Percentiles rank a stretch among this genome's conserved stretches.
Evolutionary conservation across 2,329 filamentous ascomycete species (phyloP).

Genomic region (Aspergillus sp.): DNA sequence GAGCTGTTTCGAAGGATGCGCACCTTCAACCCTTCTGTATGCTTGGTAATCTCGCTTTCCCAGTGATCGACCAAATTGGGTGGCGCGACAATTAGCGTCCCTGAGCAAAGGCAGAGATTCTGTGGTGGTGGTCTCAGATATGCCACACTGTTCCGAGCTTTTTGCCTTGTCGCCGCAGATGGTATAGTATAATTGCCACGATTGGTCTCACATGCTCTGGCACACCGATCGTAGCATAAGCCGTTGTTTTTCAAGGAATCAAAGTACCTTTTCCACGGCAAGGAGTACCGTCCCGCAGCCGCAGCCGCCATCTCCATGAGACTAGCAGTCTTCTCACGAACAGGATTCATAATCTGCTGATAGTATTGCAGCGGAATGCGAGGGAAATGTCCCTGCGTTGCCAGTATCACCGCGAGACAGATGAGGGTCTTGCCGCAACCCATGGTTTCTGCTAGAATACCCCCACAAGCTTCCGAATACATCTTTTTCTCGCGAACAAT

Average conservation of each 20-base stretch:
- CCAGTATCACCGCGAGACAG: constrained; percentile 67
- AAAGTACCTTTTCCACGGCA: constrained; percentile 66
- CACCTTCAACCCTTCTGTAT: constrained; percentile 61
- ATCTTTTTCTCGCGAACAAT: constrained; percentile 60
- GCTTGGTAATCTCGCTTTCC: constrained; percentile 71
- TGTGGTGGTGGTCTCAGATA: constrained; percentile 34
- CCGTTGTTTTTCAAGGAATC: constrained; percentile 44
- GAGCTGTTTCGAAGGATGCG: constrained; percentile 53
- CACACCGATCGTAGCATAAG: constrained; percentile 49
- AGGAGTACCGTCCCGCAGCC: constrained; percentile 56
- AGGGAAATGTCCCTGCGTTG: constrained; percentile 64
- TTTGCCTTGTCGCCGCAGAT: constrained; percentile 35
- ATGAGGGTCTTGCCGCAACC: constrained; percentile 79
- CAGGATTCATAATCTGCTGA: constrained; percentile 36
- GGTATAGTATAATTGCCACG: constrained; percentile 55
- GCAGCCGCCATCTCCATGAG: constrained; percentile 71
- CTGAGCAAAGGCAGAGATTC: constrained; percentile 56
- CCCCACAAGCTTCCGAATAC: constrained; percentile 69
- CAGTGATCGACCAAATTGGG: constrained; percentile 79
- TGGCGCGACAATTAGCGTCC: constrained; percentile 73
- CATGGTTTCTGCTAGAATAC: constrained; percentile 48
- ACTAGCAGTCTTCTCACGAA: constrained; percentile 50
- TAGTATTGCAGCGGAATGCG: constrained; percentile 56
- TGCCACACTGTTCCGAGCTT: constrained; percentile 36
- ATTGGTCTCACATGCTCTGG: constrained; percentile 52